Base-by-base conservation (phyloP, 1,139 yeast genomes). In the Geotrichum histeridarum region DNA sequence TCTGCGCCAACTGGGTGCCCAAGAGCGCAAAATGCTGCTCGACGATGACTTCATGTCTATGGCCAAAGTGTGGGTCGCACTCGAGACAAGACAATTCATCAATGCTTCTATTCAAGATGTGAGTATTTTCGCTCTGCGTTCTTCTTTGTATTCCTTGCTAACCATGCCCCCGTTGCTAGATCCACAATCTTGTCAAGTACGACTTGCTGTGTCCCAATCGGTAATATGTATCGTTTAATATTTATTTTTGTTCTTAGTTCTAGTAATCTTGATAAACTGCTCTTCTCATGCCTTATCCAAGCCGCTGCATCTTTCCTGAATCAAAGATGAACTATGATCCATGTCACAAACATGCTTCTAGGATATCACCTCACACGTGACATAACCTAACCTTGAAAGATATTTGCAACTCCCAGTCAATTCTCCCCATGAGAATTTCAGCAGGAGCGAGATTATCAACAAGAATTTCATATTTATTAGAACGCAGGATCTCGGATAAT, bases 21-120 rank as follows among this genome's bases (percentile, higher is more conserved):
- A 81, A 62, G 84, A 43, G 79, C 60, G 73, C n/a, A 56, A 54
- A 14, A 42, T 84, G 17, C 69, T 84, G 50, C 73, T 76, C 57
- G 77, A 80, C 64, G 82, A 81, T 42, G 84, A 84, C 63, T 77
- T 83, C 27, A 62, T 87, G 55, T 82, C 86, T 27, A 88, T 90
- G 96, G 73, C 88, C 58, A 88, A 88, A 67, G 93, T 91, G 27
- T 91, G 98, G 98, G 66, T 89, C 54, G 93, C 95, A 0, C 73
- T 93, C 42, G 98, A 93, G 71, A 84, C 88, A 4, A 79, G 98
- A 67, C 95, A 87, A 68, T 83, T 91, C 64, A 83, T 93, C 68
- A 83, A 77, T 61, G 88, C 95, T 31, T 85, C 95, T 1, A 80
- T 88, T n/a, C 86, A 84, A 66, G 96, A 88, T 64, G 56, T 54